Percentiles rank a stretch among this genome's conserved stretches.
Evolutionary conservation across 2,329 filamentous ascomycete species (phyloP).

Genomic region (Cordyceps cateniannulata): DNA sequence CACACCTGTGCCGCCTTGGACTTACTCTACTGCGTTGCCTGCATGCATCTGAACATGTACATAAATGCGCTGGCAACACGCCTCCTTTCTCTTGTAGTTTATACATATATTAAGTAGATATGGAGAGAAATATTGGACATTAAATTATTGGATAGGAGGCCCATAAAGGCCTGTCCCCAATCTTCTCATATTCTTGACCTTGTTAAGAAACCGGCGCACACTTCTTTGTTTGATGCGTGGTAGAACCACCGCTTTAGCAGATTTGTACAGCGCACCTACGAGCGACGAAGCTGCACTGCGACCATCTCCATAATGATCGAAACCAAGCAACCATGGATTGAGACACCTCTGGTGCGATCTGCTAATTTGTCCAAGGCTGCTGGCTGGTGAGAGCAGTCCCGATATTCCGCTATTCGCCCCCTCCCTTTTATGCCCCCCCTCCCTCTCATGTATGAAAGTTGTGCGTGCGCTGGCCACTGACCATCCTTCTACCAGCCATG

Average conservation of each 20-base stretch:
- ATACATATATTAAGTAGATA: not conserved
- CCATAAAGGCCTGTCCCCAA: not conserved
- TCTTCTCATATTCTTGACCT: not conserved
- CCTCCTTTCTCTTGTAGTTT: not conserved
- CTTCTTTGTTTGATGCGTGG: not conserved
- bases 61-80: not conserved
- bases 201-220: not conserved
- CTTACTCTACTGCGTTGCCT: not conserved
- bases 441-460: not conserved
- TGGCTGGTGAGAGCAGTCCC: slow-evolving; percentile 50
- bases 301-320: not conserved
- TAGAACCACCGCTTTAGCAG: not conserved
- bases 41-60: not conserved
- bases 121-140: not conserved
- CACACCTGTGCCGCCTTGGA: not conserved
- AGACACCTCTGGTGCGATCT: slow-evolving; percentile 63
- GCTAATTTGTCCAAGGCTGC: slow-evolving; percentile 56
- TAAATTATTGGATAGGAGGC: not conserved
- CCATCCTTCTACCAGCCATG: slow-evolving; percentile 41
- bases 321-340: slow-evolving; percentile 48
- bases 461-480: not conserved
- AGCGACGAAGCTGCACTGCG: not conserved
- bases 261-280: not conserved
- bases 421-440: not conserved
- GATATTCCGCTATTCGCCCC: not conserved